Base-by-base conservation (phyloP, 179 eudicot genomes). In the Beta lomatogona region DNA sequence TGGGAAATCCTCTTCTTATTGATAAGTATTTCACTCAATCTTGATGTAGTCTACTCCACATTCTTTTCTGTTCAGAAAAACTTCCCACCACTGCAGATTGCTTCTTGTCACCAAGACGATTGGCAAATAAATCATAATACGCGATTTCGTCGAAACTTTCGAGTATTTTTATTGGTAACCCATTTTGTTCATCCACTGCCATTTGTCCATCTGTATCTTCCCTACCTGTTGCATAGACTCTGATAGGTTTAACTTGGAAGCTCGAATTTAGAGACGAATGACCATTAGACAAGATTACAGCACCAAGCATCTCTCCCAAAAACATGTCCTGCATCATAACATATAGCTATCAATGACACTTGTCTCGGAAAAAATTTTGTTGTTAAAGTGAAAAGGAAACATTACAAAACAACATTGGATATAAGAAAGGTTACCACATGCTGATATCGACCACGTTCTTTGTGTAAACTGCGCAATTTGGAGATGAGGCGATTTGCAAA, bases 221-320 rank as follows among this genome's bases (percentile, higher is more conserved):
- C 8, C 9, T 67, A n/a, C 94, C 98, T 10, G 84, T 82, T 60
- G 89, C 94, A 6, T 82, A 9, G 18, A 94, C 90, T 63, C 54
- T 83, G 46, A 94, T 50, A 1, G 88, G 82, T 79, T 84, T 89
- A 4, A 81, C 83, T 79, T 80, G 73, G 41, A 84, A 78, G 10
- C 13, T 65, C 8, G 91, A 44, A 50, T 86, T 82, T 21, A 88
- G 74, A 75, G 61, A 53, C n/a, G 87, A 82, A 16, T 83, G 50
- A 65, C 83, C 85, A 28, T 84, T 85, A 8, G 87, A 89, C 82
- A 93, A 74, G 73, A 90, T 45, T 53, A 90, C 89, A 41, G 97
- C 92, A 44, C 98, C 98, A 41, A 93, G 88, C 22, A 91, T 87
- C 82, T 95, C 98, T 73, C 98, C 98, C 76, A 92, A 7, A 77